Base-by-base conservation (phyloP, 805 yeast genomes). In the Teunomyces aglyptinius region DNA sequence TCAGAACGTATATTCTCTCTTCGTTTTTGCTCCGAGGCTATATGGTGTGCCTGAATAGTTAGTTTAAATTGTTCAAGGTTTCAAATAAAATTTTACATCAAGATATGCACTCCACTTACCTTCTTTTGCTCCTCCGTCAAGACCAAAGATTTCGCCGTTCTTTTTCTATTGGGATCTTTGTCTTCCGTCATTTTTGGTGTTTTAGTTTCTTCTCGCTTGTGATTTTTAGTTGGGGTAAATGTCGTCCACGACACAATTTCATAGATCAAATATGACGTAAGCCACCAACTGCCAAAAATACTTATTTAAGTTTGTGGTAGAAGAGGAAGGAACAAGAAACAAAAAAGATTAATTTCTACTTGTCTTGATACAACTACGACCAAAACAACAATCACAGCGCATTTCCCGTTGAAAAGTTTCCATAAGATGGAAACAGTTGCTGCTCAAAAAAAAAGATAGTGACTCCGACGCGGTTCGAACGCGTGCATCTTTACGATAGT, bases 11-110 rank as follows among this genome's bases (percentile, higher is more conserved):
- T 89, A 35, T 91, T 89, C 53, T 84, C 89, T 50, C 98, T 73
- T 56, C 98, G 74, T 58, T 86, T 86, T 61, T 89, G 91, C 61
- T 91, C 98, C 0, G 91, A 84, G 4, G 87, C 87, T 6, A 88
- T 86, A 58, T 87, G 96, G 54, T 85, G 87, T 4, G 83, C 84
- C 82, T 83, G 38, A 24, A 29, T 12, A 3, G 45, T 44, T 43
- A 39, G 41, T 42, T 16, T 12, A 16, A 10, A 33, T 4, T n/a
- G 26, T 15, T 29, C 26, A 11, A n/a, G 28, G n/a, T 15, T 22
- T 16, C 12, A 7, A 3, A 11, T 5, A 13, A 2, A 27, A 11
- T 5, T 18, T 5, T 6, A 19, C n/a, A 6, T 8, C 12, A 22
- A 16, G 32, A 5, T 24, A 24, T 7, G 8, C 10, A 1, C 2